These are phyloP conservation scores for Trichaptum fuscoviolaceum DNA, from an alignment of 768 basidiomycete species.

Conservation along the genomic window DNA sequence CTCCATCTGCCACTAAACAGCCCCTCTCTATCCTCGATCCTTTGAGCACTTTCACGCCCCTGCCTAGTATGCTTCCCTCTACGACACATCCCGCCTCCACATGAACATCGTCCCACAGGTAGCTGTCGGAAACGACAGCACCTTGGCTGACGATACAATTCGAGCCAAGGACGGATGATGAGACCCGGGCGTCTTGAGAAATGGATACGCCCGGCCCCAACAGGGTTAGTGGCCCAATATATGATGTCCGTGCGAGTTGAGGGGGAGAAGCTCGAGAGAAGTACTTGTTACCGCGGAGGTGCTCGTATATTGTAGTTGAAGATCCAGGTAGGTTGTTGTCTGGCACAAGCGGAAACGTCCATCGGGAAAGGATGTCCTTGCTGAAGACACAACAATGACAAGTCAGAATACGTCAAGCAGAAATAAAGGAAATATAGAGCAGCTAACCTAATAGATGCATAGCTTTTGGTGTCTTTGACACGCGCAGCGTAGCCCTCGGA, in stretches of 20 bases:
- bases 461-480: slow-evolving; percentile 88
- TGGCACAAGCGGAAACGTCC: slow-evolving; percentile 94
- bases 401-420: slow-evolving; percentile 8
- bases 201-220: slow-evolving; percentile 77
- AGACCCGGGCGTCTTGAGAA: slow-evolving; percentile 58
- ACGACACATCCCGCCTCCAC: slow-evolving; percentile 71
- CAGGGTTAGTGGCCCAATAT: slow-evolving; percentile 74
- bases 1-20: slow-evolving; percentile 77
- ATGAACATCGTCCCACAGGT: slow-evolving; percentile 74
- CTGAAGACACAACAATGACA: slow-evolving; percentile 34
- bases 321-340: slow-evolving; percentile 88
- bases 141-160: slow-evolving; percentile 69
- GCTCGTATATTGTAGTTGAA: slow-evolving; percentile 62
- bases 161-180: slow-evolving; percentile 72
- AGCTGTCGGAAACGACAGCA: slow-evolving; percentile 66
- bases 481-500: slow-evolving; percentile 89
- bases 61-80: slow-evolving; percentile 75
- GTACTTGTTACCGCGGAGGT: slow-evolving; percentile 85
- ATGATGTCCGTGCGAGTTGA: slow-evolving; percentile 82
- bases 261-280: slow-evolving; percentile 76
- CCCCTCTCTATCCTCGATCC: slow-evolving; percentile 65
- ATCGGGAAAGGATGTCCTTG: slow-evolving; percentile 88
- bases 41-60: slow-evolving; percentile 66
- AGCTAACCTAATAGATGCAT: slow-evolving; percentile 77
- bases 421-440: background rate